Evolutionary conservation across 257 asterid species (phyloP).

Genomic region (Fraxinus anomala): DNA sequence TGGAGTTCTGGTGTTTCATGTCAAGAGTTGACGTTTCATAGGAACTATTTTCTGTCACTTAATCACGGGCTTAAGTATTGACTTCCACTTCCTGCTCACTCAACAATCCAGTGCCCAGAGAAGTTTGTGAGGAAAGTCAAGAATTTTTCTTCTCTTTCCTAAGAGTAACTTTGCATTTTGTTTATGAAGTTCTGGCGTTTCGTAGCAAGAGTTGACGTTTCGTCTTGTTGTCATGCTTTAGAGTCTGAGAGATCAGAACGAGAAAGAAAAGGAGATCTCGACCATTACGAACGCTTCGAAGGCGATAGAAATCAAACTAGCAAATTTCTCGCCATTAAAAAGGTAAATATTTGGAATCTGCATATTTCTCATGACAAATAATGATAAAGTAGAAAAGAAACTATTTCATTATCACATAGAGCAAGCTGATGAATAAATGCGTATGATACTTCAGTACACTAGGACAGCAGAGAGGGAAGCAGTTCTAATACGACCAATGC

Average conservation of each 20-base stretch:
- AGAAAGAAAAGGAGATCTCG: constrained; percentile 98
- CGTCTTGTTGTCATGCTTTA: constrained; percentile 37
- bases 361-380: not conserved
- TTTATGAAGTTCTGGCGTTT: constrained; percentile 13
- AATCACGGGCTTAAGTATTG: constrained; percentile 12
- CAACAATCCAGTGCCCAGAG: not conserved
- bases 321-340: constrained; percentile 83
- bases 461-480: constrained; percentile 99
- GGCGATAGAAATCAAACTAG: constrained; percentile 87
- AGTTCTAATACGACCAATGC: constrained; percentile 86
- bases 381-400: not conserved
- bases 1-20: constrained; percentile 15
- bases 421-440: constrained; percentile 28
- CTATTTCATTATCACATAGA: not conserved
- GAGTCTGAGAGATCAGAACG: constrained; percentile 95
- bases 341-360: constrained; percentile 45
- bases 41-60: constrained; percentile 6
- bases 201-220: constrained; percentile 16
- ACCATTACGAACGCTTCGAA: constrained; percentile 88
- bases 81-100: not conserved
- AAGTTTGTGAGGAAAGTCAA: constrained; percentile 9
- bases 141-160: constrained; percentile 5
- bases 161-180: constrained; percentile 15
- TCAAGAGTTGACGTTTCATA: constrained; percentile 17
- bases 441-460: constrained; percentile 67